phyloP scores from a whole-genome alignment of 345 rosid genomes.

The Hibiscus mutabilis region DNA sequence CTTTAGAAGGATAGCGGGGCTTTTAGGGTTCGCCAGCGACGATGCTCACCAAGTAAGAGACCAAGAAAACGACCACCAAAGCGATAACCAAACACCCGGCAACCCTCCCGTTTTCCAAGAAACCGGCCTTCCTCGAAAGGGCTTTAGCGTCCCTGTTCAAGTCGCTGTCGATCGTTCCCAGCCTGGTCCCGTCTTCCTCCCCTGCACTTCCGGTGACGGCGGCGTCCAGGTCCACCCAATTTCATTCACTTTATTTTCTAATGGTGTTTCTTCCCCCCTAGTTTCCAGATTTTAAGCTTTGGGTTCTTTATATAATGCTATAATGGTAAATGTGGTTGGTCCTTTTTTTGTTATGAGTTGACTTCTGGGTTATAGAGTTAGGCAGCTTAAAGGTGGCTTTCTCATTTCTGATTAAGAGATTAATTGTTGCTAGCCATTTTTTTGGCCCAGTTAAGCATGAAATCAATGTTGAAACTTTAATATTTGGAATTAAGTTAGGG shows the following conservation, averaged over 20 bases:
- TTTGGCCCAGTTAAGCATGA: background rate
- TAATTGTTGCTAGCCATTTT: background rate
- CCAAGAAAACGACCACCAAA: constrained; percentile 27
- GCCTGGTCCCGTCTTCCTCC: constrained; percentile 52
- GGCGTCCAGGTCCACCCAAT: constrained; percentile 70
- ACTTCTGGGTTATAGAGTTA: background rate
- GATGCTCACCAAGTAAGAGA: constrained; percentile 47
- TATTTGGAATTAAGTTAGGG: background rate
- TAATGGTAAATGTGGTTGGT: background rate
- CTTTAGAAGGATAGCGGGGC: constrained; percentile 72
- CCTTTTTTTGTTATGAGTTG: background rate
- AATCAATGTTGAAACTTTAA: background rate
- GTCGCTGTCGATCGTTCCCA: constrained; percentile 60
- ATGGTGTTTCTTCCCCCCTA: background rate
- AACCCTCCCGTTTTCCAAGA: constrained; percentile 38
- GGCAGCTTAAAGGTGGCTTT: background rate
- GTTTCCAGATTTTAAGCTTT: background rate
- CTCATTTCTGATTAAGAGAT: background rate
- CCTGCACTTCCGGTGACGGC: constrained; percentile 66
- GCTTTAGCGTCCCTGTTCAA: constrained; percentile 80
- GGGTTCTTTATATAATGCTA: background rate
- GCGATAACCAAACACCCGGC: constrained; percentile 14
- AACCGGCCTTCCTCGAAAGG: constrained; percentile 67
- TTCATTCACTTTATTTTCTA: background rate
- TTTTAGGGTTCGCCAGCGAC: constrained; percentile 68